phyloP scores from a whole-genome alignment of 805 yeast species.

The Cyberlindnera japonica region DNA sequence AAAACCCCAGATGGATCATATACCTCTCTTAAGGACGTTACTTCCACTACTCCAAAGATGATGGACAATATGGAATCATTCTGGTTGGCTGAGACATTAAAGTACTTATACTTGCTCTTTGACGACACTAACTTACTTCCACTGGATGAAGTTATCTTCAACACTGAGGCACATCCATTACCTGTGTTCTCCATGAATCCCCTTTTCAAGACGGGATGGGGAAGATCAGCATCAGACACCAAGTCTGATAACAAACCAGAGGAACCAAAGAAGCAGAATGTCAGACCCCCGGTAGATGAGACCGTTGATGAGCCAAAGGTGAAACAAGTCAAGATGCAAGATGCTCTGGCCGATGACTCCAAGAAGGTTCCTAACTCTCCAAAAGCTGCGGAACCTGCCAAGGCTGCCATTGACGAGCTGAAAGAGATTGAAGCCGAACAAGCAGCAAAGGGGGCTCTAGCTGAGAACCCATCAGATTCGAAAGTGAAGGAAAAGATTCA shows the following conservation, averaged over 20 bases:
- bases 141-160: constrained; percentile 68
- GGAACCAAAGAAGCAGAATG: constrained; percentile 24
- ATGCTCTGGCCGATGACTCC: not conserved
- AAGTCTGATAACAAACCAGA: constrained; percentile 2
- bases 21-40: constrained; percentile 65
- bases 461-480: constrained; percentile 3
- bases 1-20: constrained; percentile 49
- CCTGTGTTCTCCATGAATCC: constrained; percentile 61
- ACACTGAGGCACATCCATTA: constrained; percentile 92
- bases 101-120: constrained; percentile 76
- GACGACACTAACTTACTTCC: constrained; percentile 64
- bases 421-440: constrained; percentile 12
- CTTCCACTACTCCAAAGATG: constrained; percentile 45
- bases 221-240: constrained; percentile 27
- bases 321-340: not conserved
- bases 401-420: constrained; percentile 23
- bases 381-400: constrained; percentile 26
- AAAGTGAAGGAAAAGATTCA: constrained; percentile 6
- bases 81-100: constrained; percentile 92
- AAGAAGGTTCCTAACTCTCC: constrained; percentile 11
- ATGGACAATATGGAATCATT: constrained; percentile 84
- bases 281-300: constrained; percentile 19
- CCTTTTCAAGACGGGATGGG: constrained; percentile 61
- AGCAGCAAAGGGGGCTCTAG: not conserved
- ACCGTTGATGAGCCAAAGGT: not conserved